Conservation (phyloP, 306 rosid species). For the Inga laurina region DNA sequence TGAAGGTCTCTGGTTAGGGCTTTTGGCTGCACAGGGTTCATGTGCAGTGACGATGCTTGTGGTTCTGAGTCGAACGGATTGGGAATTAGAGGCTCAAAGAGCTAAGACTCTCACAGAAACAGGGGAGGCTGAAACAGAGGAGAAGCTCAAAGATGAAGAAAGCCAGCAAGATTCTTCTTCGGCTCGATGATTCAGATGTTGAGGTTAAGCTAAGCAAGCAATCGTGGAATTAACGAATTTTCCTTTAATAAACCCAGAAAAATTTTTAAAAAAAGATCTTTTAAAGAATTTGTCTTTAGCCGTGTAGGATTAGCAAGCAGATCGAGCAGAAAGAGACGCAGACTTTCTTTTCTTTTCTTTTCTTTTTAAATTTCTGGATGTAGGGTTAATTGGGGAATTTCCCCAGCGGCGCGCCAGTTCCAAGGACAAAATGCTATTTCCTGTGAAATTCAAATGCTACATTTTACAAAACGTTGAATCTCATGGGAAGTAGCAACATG, state of each 20-base stretch:
- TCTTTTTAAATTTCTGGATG: background rate
- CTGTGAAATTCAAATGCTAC: constrained; percentile 37
- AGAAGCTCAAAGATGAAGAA: constrained; percentile 30
- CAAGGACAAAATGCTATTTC: constrained; percentile 29
- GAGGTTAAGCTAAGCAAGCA: constrained; percentile 18
- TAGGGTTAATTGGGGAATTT: constrained; percentile 13
- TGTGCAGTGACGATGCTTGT: constrained; percentile 87
- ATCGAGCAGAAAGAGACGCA: constrained; percentile 37
- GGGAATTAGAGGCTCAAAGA: constrained; percentile 72
- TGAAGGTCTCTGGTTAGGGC: constrained; percentile 84
- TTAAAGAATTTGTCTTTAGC: constrained; percentile 35
- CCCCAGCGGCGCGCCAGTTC: constrained; percentile 1
- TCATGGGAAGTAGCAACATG: constrained; percentile 37
- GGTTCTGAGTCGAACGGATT: constrained; percentile 66
- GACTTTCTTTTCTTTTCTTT: constrained; percentile 30
- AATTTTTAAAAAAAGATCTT: background rate
- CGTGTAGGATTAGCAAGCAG: constrained; percentile 38
- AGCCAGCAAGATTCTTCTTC: constrained; percentile 49
- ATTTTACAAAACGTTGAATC: constrained; percentile 42
- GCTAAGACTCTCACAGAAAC: constrained; percentile 58
- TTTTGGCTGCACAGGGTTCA: constrained; percentile 84
- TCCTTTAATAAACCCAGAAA: background rate
- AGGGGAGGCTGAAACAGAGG: constrained; percentile 32
- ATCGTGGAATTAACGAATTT: constrained; percentile 38
- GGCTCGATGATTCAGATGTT: constrained; percentile 22